Percentiles rank a stretch among this genome's conserved stretches.
Evolutionary conservation across 1,139 yeast species (phyloP).

Genomic region (Yamadazyma atmosphaerica): DNA sequence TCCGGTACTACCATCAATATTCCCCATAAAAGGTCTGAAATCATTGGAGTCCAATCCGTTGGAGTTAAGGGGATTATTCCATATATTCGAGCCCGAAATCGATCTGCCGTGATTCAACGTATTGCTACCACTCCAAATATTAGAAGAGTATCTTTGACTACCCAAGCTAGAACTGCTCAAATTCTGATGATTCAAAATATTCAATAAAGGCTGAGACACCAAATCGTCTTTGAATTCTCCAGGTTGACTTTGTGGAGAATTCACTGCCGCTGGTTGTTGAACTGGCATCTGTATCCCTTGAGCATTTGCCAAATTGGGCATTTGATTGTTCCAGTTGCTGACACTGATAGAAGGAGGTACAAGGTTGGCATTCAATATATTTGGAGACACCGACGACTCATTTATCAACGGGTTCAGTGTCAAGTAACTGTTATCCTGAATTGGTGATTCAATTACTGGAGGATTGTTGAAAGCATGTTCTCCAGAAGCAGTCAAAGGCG

Average conservation of each 20-base stretch:
- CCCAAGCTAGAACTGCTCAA: conserved; percentile 12
- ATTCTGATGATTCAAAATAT: conserved; percentile 11
- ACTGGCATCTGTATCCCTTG: too few species aligned
- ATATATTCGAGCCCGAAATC: conserved; percentile 13
- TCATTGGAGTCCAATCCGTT: background rate
- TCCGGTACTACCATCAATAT: too few species aligned
- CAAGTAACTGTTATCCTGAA: too few species aligned
- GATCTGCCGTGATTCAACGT: conserved; percentile 12
- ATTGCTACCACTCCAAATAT: conserved; percentile 8
- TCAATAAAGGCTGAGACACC: too few species aligned
- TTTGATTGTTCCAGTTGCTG: background rate
- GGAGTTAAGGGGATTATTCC: conserved; percentile 4
- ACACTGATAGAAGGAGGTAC: conserved; percentile 1
- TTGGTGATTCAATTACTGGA: too few species aligned
- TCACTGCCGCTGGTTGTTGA: too few species aligned
- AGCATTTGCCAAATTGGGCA: too few species aligned
- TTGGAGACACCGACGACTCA: background rate
- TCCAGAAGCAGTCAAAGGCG: background rate
- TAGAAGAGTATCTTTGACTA: conserved; percentile 8
- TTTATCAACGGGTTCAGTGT: too few species aligned
- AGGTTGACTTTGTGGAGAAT: too few species aligned
- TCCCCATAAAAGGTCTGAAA: background rate
- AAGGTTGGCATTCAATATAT: conserved; percentile 1
- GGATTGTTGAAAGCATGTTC: too few species aligned
- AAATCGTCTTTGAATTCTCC: too few species aligned